Evolutionary conservation across 805 yeast species (phyloP).

Genomic region (Torulaspora quercuum): DNA sequence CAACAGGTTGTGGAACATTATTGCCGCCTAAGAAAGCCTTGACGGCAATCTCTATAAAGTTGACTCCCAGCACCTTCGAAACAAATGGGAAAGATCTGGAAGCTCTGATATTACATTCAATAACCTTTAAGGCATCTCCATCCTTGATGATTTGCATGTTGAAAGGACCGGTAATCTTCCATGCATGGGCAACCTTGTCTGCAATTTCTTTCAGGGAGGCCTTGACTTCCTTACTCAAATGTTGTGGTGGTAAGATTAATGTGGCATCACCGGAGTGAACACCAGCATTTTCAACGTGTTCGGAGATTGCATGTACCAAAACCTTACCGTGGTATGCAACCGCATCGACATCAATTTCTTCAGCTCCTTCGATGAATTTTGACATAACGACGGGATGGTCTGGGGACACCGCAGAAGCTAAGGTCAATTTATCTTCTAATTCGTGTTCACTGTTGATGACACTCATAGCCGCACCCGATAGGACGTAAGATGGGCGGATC

Average conservation of each 20-base stretch:
- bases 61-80: conserved; percentile 90
- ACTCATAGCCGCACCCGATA: conserved; percentile 98
- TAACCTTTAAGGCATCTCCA: conserved; percentile 77
- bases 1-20: conserved; percentile 71
- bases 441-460: conserved; percentile 79
- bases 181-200: conserved; percentile 88
- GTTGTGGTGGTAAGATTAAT: conserved; percentile 87
- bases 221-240: conserved; percentile 62
- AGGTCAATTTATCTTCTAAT: conserved; percentile 73
- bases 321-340: conserved; percentile 89
- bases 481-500: conserved; percentile 95
- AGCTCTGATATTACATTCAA: conserved; percentile 98
- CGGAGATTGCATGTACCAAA: conserved; percentile 91
- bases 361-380: conserved; percentile 92
- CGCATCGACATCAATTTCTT: conserved; percentile 96
- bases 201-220: conserved; percentile 80
- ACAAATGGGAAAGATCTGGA: conserved; percentile 99
- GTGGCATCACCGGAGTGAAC: conserved; percentile 99
- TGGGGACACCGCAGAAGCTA: conserved; percentile 88
- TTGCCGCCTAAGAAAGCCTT: conserved; percentile 71
- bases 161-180: conserved; percentile 96
- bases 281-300: conserved; percentile 98
- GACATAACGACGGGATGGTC: conserved; percentile 98
- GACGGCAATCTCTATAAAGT: conserved; percentile 93
- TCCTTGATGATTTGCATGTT: conserved; percentile 95